Evolutionary conservation across 75 land plant genomes (phyloP).

Genomic region (Sequoia sempervirens): DNA sequence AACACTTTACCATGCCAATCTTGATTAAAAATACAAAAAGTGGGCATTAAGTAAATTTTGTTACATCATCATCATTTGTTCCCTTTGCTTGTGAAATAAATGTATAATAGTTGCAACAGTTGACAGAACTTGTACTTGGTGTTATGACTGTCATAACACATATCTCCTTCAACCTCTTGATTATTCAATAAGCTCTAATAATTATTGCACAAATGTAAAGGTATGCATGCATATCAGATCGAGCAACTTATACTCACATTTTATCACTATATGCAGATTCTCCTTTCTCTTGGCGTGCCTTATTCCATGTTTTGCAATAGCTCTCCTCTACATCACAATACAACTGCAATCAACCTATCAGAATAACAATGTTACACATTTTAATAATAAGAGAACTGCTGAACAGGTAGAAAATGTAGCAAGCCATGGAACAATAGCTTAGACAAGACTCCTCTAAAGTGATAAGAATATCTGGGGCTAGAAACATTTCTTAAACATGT

Average conservation of each 20-base stretch:
- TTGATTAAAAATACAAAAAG: background rate
- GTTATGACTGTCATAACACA: background rate
- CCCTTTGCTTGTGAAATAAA: background rate
- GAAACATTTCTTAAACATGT: background rate
- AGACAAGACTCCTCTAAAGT: background rate
- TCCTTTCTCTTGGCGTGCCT: conserved; percentile 42
- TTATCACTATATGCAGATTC: conserved; percentile 55
- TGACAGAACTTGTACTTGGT: background rate
- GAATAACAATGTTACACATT: conserved; percentile 1
- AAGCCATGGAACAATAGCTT: background rate
- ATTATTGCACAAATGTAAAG: background rate
- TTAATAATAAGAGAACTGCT: background rate
- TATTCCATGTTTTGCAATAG: conserved; percentile 75
- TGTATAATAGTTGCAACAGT: background rate
- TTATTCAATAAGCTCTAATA: background rate
- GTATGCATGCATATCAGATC: background rate
- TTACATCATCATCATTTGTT: background rate
- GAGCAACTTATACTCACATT: conserved; percentile 40
- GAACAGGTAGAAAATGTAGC: background rate
- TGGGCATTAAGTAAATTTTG: background rate
- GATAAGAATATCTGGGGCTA: background rate
- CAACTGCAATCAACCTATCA: conserved; percentile 37
- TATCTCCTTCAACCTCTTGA: background rate
- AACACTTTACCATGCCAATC: background rate
- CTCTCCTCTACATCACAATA: conserved; percentile 70